A percentile compares a stretch with the other conserved stretches of the same genome.
These are phyloP conservation scores for Leptomonas seymouri DNA, from an alignment of 208 protist genomes.

Conservation along the genomic window DNA sequence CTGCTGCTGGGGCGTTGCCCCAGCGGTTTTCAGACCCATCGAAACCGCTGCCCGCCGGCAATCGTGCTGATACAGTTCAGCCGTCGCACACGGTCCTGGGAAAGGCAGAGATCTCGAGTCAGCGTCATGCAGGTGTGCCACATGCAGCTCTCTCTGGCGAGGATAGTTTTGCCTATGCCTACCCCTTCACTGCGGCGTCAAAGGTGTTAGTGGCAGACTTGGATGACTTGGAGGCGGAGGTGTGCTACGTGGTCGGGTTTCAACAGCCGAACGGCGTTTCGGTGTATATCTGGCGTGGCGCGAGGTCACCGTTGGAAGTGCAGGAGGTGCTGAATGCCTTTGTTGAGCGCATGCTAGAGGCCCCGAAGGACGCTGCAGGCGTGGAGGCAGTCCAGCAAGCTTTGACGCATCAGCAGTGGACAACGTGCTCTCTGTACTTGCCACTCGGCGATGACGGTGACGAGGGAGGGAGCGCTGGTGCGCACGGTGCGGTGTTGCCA, in stretches of 20 bases:
- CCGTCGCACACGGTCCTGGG: background rate
- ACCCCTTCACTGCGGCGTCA: slow-evolving; percentile 45
- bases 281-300: slow-evolving; percentile 64
- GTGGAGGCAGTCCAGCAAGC: background rate
- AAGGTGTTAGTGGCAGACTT: slow-evolving; percentile 41
- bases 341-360: slow-evolving; percentile 7
- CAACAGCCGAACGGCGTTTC: slow-evolving; percentile 30
- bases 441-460: slow-evolving; percentile 1
- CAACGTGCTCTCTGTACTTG: slow-evolving; percentile 13
- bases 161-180: slow-evolving; percentile 39
- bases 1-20: too few relatives aligned
- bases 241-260: slow-evolving; percentile 61
- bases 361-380: background rate
- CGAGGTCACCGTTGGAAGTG: slow-evolving; percentile 28
- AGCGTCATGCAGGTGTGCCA: background rate
- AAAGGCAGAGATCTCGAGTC: background rate
- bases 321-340: slow-evolving; percentile 33
- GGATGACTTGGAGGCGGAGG: slow-evolving; percentile 51
- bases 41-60: too few relatives aligned
- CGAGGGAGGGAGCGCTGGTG: background rate
- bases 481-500: slow-evolving; percentile 19
- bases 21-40: too few relatives aligned
- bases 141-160: background rate
- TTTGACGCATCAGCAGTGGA: slow-evolving; percentile 7
- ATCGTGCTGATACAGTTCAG: background rate